Evolutionary conservation across 1,284 basidiomycete genomes (phyloP).

Genomic region (Ceratobasidium sp.): DNA sequence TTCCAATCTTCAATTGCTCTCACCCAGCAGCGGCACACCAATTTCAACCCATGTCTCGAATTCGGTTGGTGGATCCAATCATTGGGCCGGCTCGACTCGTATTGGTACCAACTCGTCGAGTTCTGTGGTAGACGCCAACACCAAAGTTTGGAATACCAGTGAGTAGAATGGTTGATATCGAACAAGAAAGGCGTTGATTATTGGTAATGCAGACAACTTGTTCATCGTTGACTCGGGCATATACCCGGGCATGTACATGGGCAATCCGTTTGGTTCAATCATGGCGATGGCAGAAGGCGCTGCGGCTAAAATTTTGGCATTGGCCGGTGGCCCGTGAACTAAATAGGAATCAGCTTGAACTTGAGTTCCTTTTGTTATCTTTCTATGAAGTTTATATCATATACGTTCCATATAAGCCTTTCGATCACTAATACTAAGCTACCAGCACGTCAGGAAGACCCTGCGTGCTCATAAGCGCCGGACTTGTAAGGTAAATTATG

Average conservation of each 20-base stretch:
- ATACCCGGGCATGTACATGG: constrained; percentile 58
- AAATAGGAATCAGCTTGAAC: too few relatives aligned
- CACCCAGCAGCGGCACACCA: constrained; percentile 67
- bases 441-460: too few relatives aligned
- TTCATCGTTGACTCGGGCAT: constrained; percentile 45
- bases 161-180: not conserved
- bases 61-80: constrained; percentile 66
- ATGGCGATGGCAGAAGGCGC: constrained; percentile 72
- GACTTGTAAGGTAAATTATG: too few relatives aligned
- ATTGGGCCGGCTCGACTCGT: constrained; percentile 71
- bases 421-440: too few relatives aligned
- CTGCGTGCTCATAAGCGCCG: too few relatives aligned
- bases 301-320: constrained; percentile 67
- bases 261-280: constrained; percentile 69
- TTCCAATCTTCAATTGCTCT: constrained; percentile 67
- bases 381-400: too few relatives aligned
- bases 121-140: constrained; percentile 71
- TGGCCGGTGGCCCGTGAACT: constrained; percentile 65
- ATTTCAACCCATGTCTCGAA: constrained; percentile 57
- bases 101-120: constrained; percentile 62
- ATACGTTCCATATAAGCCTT: too few relatives aligned
- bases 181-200: too few relatives aligned
- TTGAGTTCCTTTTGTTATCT: too few relatives aligned
- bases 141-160: constrained; percentile 69
- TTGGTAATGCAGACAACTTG: constrained; percentile 43